phyloP scores from a whole-genome alignment of 306 rosid genomes.

The Pachyrhizus erosus region DNA sequence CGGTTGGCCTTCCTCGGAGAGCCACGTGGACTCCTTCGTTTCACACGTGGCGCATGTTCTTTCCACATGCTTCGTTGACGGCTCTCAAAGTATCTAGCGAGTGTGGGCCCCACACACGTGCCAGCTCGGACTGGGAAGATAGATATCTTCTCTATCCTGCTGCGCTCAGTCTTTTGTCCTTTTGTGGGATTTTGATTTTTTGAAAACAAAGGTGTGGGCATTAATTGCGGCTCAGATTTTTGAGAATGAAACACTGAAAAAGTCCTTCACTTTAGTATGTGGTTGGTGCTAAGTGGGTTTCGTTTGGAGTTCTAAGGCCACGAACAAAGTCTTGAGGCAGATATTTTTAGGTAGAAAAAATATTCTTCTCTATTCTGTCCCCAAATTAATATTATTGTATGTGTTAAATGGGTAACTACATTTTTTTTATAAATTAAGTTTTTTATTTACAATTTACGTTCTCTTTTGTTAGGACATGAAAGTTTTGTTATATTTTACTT shows the following conservation, averaged over 20 bases:
- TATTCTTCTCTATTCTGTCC: background rate
- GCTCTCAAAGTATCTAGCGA: background rate
- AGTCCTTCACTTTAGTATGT: background rate
- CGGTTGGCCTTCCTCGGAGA: slow-evolving; percentile 52
- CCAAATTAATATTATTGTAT: background rate
- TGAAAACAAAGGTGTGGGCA: background rate
- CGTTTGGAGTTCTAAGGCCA: background rate
- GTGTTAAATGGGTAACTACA: too few relatives aligned
- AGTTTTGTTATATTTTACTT: too few relatives aligned
- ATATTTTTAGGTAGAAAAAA: background rate
- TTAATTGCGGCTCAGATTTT: slow-evolving; percentile 18
- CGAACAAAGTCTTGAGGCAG: background rate
- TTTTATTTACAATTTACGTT: too few relatives aligned
- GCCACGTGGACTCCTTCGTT: slow-evolving; percentile 70
- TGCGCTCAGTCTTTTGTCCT: slow-evolving; percentile 45
- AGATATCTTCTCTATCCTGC: slow-evolving; percentile 57
- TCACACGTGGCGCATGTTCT: slow-evolving; percentile 55
- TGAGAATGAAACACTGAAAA: background rate
- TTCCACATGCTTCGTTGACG: slow-evolving; percentile 59
- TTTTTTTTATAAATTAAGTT: too few relatives aligned
- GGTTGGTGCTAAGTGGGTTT: background rate
- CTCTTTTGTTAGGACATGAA: too few relatives aligned
- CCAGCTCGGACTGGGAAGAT: slow-evolving; percentile 69
- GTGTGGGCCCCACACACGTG: slow-evolving; percentile 55
- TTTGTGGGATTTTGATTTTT: background rate